These are phyloP conservation scores for Celoporthe dispersa DNA, from an alignment of 2,329 filamentous ascomycete species.

Conservation along the genomic window DNA sequence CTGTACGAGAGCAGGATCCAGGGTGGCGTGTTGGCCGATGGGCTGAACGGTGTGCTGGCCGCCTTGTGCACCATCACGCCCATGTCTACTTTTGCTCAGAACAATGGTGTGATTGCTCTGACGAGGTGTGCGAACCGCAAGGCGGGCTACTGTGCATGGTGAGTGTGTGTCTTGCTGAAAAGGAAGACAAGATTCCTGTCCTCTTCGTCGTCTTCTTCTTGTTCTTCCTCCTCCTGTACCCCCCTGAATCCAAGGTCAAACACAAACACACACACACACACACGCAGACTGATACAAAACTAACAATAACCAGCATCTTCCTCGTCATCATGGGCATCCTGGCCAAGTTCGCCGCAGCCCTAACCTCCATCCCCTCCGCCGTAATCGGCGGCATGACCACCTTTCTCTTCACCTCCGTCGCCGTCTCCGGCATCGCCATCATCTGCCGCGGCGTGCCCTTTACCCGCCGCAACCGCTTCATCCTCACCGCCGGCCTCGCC, in stretches of 20 bases:
- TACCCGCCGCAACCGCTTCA: slow-evolving; percentile 80
- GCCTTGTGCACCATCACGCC: slow-evolving; percentile 80
- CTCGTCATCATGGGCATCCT: slow-evolving; percentile 82
- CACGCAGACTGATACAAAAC: background rate
- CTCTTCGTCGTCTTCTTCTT: too few species aligned
- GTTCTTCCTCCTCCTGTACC: background rate
- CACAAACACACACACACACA: too few species aligned
- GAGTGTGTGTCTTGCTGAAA: slow-evolving; percentile 20
- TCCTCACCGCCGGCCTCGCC: slow-evolving; percentile 74
- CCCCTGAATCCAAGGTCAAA: background rate
- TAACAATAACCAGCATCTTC: slow-evolving; percentile 57
- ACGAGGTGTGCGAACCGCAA: slow-evolving; percentile 81
- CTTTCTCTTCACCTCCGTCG: slow-evolving; percentile 78
- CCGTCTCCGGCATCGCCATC: slow-evolving; percentile 78
- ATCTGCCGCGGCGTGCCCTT: slow-evolving; percentile 71
- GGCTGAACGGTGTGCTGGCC: slow-evolving; percentile 74
- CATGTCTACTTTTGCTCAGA: slow-evolving; percentile 81
- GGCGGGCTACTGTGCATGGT: slow-evolving; percentile 76
- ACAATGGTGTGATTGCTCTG: slow-evolving; percentile 83
- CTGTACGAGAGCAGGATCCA: slow-evolving; percentile 79
- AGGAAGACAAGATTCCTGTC: too few species aligned
- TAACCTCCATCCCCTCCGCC: slow-evolving; percentile 73
- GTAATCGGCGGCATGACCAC: slow-evolving; percentile 77
- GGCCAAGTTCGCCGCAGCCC: slow-evolving; percentile 79
- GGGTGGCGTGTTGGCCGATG: slow-evolving; percentile 78